Base-by-base conservation (phyloP, 2,329 filamentous ascomycete species). In the Diplodia sapinea region DNA sequence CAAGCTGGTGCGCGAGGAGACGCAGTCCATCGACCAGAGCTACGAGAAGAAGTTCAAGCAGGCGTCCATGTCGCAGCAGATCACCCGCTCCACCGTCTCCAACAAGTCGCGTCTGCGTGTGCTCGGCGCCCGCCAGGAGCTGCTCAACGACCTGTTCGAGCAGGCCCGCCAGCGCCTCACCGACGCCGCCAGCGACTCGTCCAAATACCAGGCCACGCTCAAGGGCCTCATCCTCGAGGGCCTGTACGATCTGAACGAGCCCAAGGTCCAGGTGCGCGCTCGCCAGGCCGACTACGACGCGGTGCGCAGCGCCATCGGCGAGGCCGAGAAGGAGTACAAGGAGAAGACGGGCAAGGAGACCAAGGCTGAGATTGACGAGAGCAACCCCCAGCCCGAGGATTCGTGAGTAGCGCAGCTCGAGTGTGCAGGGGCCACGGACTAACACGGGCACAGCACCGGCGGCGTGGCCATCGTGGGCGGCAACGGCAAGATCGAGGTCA, bases 21-120 rank as follows among this genome's bases (percentile, higher is more conserved):
- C 92, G 65, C 88, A 93, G 77, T 83, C 93, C 81, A 98, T 99
- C 85, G 95, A 99, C 83, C 85, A 86, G 72, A 85, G 91, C 74
- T 99, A 97, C 87, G 92, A 94, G 83, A 98, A 97, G 89, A 98
- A 98, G 85, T 96, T 96, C 88, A 99, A 97, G 86, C 92, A 96
- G 83, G 94, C 95, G 75, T 88, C 91, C 84, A 96, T 98, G 92
- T 94, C 93, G 71, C 95, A 98, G 87, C 95, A 99, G 84, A 98
- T 98, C 84, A 96, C 94, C 71, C 92, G 92, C 78, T 98, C 94
- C 71, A 98, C 94, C 70, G 90, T 97, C 70, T 88, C 94, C 82
- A 99, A 99, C 87, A 96, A 97, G 86, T 95, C 92, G 68, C 89
- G 95, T 70, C 89, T 99, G 81, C 90, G 91, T 79, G 90, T 99